These are phyloP conservation scores for Oidiodendron maius DNA, from an alignment of 495 filamentous ascomycete species.

Conservation along the genomic window DNA sequence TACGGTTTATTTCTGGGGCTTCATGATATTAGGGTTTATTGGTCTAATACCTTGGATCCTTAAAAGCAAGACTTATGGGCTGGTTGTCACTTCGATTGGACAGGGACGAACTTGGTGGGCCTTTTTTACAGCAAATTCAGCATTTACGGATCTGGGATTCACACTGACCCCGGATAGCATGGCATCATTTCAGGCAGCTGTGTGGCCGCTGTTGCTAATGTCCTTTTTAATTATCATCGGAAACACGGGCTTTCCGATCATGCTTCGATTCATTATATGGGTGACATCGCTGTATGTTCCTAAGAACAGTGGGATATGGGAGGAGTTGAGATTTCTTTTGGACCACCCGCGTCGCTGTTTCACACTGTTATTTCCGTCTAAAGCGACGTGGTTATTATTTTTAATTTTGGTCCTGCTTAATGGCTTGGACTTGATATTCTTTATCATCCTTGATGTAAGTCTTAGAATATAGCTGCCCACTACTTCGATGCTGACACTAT, in stretches of 20 bases:
- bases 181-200: slow-evolving; percentile 72
- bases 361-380: slow-evolving; percentile 81
- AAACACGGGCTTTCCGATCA: slow-evolving; percentile 91
- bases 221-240: slow-evolving; percentile 83
- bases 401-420: slow-evolving; percentile 79
- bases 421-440: slow-evolving; percentile 77
- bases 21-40: slow-evolving; percentile 68
- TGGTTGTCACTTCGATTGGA: slow-evolving; percentile 53
- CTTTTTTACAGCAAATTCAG: slow-evolving; percentile 76
- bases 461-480: not conserved
- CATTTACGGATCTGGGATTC: slow-evolving; percentile 86
- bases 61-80: slow-evolving; percentile 45
- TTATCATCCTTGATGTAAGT: slow-evolving; percentile 80
- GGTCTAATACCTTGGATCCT: slow-evolving; percentile 77
- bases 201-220: slow-evolving; percentile 68
- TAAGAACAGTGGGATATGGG: slow-evolving; percentile 61
- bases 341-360: slow-evolving; percentile 95
- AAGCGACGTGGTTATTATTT: slow-evolving; percentile 96
- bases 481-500: slow-evolving; percentile 11
- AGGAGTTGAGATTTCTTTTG: slow-evolving; percentile 83
- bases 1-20: slow-evolving; percentile 68
- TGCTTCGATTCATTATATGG: slow-evolving; percentile 91
- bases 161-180: slow-evolving; percentile 90
- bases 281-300: slow-evolving; percentile 52
- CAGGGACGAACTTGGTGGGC: slow-evolving; percentile 80